These are phyloP conservation scores for Quercus dentata DNA, from an alignment of 306 rosid species.

Conservation along the genomic window DNA sequence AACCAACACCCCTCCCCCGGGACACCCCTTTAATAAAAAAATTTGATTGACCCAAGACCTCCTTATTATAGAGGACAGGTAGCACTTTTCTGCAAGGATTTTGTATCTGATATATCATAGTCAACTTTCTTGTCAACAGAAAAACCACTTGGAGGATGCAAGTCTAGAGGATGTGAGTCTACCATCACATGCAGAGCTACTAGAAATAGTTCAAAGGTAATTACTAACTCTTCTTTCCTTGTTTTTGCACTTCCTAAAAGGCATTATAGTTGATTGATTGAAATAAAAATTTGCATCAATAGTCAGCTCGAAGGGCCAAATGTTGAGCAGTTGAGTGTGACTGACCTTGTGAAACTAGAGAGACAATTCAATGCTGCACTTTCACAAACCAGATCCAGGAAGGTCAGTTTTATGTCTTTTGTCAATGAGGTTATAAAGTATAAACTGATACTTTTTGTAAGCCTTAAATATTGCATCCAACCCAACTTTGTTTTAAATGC, in stretches of 20 bases:
- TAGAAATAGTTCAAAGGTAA: conserved; percentile 23
- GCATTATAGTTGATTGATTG: neutral
- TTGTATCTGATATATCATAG: neutral
- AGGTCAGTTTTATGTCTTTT: conserved; percentile 16
- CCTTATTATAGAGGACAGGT: neutral
- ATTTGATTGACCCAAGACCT: too few relatives aligned
- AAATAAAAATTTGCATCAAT: neutral
- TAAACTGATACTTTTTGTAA: neutral
- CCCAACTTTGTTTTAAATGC: neutral
- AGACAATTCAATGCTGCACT: conserved; percentile 15
- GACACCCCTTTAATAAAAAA: too few relatives aligned
- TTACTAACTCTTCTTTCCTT: conserved; percentile 2
- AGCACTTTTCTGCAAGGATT: neutral
- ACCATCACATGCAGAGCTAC: conserved; percentile 9
- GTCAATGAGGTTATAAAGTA: neutral
- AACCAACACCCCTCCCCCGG: too few relatives aligned
- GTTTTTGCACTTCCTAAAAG: neutral
- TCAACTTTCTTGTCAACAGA: conserved; percentile 16
- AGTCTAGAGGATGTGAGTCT: neutral
- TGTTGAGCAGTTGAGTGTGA: conserved; percentile 12
- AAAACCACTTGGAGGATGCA: neutral
- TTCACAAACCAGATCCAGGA: conserved; percentile 11
- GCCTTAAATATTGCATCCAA: neutral
- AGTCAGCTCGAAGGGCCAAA: conserved; percentile 21
- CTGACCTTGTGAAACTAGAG: conserved; percentile 20